Percentiles rank a stretch among this genome's conserved stretches.
Conservation (phyloP, 2,329 filamentous ascomycete genomes). For the Arthrobotrys sphaeroides region DNA sequence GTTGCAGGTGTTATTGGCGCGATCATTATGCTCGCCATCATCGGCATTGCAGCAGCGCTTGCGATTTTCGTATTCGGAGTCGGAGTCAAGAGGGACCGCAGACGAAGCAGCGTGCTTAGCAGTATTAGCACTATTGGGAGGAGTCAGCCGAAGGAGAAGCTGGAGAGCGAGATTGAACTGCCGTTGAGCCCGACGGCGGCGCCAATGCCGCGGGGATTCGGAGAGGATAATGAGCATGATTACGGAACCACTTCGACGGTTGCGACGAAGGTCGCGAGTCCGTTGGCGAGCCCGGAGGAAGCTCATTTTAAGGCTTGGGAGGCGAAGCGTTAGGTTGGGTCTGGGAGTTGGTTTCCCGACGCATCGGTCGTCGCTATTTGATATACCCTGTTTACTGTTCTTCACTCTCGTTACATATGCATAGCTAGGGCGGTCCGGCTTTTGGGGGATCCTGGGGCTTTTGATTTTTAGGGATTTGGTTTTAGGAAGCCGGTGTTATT, state of each 20-base stretch:
- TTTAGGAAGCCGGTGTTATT: constrained; percentile 18
- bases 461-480: not conserved
- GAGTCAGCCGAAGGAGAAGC: constrained; percentile 32
- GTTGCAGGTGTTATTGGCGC: constrained; percentile 48
- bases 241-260: constrained; percentile 42
- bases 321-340: not conserved
- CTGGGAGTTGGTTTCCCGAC: not conserved
- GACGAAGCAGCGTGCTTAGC: constrained; percentile 39
- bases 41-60: constrained; percentile 25
- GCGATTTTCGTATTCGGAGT: constrained; percentile 43
- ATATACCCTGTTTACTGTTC: constrained; percentile 35
- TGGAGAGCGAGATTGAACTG: constrained; percentile 44
- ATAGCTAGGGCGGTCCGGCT: constrained; percentile 33
- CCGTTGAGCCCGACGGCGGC: constrained; percentile 42
- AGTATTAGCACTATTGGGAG: constrained; percentile 23
- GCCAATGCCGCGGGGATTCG: constrained; percentile 21
- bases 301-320: constrained; percentile 43
- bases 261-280: constrained; percentile 42
- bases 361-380: no score
- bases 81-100: constrained; percentile 33
- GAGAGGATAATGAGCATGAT: constrained; percentile 39
- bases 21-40: constrained; percentile 24
- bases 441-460: no score
- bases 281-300: constrained; percentile 39
- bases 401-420: constrained; percentile 37